phyloP scores from a whole-genome alignment of 331 rosid species.

The Ulmus americana region DNA sequence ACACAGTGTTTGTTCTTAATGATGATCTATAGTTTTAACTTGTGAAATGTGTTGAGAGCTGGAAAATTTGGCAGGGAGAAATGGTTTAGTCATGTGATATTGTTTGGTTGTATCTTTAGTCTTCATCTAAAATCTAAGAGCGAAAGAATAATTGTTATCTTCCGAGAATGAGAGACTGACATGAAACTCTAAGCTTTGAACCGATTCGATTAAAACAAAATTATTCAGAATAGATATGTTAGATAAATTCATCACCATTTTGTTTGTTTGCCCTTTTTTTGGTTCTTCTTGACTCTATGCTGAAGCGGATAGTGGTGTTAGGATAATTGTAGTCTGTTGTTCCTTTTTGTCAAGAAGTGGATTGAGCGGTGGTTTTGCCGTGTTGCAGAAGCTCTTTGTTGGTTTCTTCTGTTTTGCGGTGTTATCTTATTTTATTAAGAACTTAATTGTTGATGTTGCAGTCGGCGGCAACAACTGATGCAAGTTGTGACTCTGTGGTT shows the following conservation, averaged over 20 bases:
- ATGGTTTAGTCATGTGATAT: background rate
- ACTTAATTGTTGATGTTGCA: conserved; percentile 25
- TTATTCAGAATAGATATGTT: background rate
- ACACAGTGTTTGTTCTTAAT: background rate
- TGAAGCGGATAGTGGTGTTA: background rate
- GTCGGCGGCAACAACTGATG: conserved; percentile 82
- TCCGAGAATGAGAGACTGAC: background rate
- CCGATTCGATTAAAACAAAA: background rate
- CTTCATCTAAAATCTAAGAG: background rate
- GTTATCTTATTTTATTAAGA: conserved; percentile 6
- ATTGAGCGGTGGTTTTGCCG: background rate
- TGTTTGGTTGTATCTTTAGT: background rate
- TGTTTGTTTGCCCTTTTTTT: conserved; percentile 5
- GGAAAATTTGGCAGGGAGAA: background rate
- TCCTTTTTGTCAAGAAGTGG: background rate
- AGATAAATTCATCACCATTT: background rate
- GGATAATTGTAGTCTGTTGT: background rate
- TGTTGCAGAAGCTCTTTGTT: conserved; percentile 4
- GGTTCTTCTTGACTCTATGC: background rate
- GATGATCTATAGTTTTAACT: background rate
- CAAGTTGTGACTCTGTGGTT: conserved; percentile 80
- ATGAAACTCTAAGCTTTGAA: background rate
- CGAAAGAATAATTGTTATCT: background rate
- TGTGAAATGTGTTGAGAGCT: background rate
- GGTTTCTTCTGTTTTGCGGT: background rate